These are phyloP conservation scores for Aspergillus carbonarius DNA, from an alignment of 2,329 filamentous ascomycete species.

Conservation along the genomic window DNA sequence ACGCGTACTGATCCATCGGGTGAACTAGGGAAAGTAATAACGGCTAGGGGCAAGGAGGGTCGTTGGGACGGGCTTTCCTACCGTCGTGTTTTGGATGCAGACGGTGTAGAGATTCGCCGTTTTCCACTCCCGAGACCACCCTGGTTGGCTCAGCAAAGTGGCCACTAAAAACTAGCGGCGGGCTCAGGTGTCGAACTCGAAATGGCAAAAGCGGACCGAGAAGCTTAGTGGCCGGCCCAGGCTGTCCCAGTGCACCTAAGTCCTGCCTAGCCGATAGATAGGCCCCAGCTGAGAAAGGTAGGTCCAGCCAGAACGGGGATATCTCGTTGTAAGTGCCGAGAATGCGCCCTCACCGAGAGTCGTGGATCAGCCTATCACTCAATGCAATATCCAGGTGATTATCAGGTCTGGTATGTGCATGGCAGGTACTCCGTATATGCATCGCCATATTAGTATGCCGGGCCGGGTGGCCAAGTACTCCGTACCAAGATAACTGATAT, in stretches of 20 bases:
- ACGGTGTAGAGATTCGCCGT: background rate
- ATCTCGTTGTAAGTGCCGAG: background rate
- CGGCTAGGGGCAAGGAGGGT: background rate
- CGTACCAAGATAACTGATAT: background rate
- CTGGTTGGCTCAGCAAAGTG: background rate
- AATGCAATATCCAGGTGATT: background rate
- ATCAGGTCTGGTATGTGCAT: background rate
- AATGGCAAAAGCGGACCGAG: background rate
- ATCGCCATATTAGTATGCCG: background rate
- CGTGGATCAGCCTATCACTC: background rate
- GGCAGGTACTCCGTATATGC: no score
- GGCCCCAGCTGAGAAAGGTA: background rate
- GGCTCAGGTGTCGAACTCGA: background rate
- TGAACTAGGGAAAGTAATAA: background rate
- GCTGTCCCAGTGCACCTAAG: background rate
- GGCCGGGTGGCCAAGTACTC: background rate
- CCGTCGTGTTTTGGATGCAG: background rate
- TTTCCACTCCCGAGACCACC: background rate
- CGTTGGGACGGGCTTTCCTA: background rate
- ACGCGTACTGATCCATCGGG: constrained; percentile 6
- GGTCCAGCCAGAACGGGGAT: background rate
- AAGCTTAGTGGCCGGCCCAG: background rate
- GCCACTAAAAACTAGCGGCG: background rate
- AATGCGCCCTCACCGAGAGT: background rate
- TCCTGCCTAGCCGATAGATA: no score